A percentile compares a stretch with the other conserved stretches of the same genome.
These are phyloP conservation scores for Naematelia encephala DNA, from an alignment of 768 basidiomycete genomes.

Conservation along the genomic window DNA sequence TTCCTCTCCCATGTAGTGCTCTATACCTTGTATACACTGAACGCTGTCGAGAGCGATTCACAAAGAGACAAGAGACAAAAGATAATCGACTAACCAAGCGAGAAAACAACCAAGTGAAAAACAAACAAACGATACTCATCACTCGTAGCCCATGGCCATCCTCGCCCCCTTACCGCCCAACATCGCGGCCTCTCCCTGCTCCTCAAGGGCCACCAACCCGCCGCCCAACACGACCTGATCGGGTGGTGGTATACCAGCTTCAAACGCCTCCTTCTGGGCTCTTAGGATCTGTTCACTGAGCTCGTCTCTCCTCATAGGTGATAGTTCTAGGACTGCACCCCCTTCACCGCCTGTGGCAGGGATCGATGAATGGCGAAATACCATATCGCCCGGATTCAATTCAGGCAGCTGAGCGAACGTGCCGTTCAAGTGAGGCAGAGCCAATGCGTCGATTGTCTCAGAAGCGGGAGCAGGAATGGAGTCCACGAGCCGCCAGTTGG, in stretches of 20 bases:
- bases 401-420: constrained; percentile 11
- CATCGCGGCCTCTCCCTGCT: constrained; percentile 9
- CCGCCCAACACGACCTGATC: constrained; percentile 1
- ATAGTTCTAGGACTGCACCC: constrained; percentile 6
- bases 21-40: no score
- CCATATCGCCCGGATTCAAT: constrained; percentile 36
- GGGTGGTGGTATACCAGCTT: constrained; percentile 32
- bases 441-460: not conserved
- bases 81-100: no score
- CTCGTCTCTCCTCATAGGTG: constrained; percentile 4
- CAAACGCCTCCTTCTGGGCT: constrained; percentile 26
- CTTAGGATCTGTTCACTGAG: constrained; percentile 5
- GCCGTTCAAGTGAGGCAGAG: constrained; percentile 15
- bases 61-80: no score
- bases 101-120: no score
- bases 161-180: constrained; percentile 17
- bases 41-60: no score
- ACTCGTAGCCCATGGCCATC: constrained; percentile 27
- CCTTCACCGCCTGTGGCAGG: constrained; percentile 10
- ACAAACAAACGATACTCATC: no score
- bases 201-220: constrained; percentile 17
- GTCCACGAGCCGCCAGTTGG: constrained; percentile 35
- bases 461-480: not conserved
- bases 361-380: constrained; percentile 26
- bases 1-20: no score